These are phyloP conservation scores for Pseudogymnoascus sp. DNA, from an alignment of 2,329 filamentous ascomycete genomes.

Conservation along the genomic window DNA sequence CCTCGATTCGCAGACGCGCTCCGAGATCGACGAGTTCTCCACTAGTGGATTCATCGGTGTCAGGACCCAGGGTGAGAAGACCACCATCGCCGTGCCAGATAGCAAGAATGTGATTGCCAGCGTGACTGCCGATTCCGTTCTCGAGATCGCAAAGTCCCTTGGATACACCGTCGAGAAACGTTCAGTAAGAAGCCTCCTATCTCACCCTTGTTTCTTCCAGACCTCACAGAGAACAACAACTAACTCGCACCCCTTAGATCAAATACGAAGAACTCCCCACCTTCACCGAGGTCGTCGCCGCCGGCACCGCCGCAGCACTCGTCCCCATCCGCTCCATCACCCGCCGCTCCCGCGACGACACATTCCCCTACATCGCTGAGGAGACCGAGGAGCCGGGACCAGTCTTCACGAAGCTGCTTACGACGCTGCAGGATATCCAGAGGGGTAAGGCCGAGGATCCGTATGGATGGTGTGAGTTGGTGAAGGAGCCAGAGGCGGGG, in stretches of 20 bases:
- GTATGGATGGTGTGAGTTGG: conserved; percentile 28
- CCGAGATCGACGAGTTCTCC: conserved; percentile 90
- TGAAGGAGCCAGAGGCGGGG: conserved; percentile 23
- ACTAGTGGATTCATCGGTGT: conserved; percentile 90
- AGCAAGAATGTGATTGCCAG: conserved; percentile 81
- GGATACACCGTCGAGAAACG: conserved; percentile 81
- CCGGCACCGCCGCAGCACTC: conserved; percentile 82
- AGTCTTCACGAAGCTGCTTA: conserved; percentile 62
- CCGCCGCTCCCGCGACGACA: conserved; percentile 47
- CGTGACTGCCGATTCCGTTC: conserved; percentile 73
- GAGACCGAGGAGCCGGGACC: conserved; percentile 62
- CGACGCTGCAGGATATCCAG: conserved; percentile 78
- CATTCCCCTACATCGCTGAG: conserved; percentile 46
- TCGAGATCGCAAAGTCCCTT: conserved; percentile 65
- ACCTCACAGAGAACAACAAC: neutral
- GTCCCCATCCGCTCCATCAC: conserved; percentile 91
- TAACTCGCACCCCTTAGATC: conserved; percentile 41
- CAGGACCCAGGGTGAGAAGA: conserved; percentile 44
- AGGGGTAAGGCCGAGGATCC: conserved; percentile 67
- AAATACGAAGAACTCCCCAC: conserved; percentile 49
- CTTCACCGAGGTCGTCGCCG: conserved; percentile 78
- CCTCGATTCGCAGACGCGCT: conserved; percentile 74
- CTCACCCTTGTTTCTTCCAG: neutral
- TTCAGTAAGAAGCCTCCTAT: conserved; percentile 39
- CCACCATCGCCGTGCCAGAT: conserved; percentile 79